A percentile compares a stretch with the other conserved stretches of the same genome.
These are phyloP conservation scores for Volvox carteri DNA, from an alignment of 163 green algal genomes.

Conservation along the genomic window DNA sequence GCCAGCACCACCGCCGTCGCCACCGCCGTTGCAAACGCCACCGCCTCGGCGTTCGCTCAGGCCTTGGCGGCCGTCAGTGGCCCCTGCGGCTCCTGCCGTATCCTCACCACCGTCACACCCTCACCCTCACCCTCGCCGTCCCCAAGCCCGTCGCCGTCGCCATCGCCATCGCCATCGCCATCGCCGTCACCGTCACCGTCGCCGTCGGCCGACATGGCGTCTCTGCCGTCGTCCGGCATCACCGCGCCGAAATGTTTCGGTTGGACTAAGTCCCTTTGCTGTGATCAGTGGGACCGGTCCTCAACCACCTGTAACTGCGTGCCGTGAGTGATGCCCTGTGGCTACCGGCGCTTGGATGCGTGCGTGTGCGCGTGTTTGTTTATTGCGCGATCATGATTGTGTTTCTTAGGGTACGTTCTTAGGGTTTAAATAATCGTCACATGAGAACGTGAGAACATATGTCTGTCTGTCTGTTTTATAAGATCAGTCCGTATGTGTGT, in stretches of 20 bases:
- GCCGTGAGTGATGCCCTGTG: not conserved
- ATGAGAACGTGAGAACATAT: not conserved
- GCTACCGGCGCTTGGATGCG: not conserved
- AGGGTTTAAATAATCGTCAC: not conserved
- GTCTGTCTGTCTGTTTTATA: not conserved
- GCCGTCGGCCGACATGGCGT: not conserved
- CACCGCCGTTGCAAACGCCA: conserved; percentile 52
- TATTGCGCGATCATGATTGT: not conserved
- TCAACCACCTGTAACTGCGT: conserved; percentile 47
- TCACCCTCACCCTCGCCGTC: not conserved
- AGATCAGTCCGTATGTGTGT: not conserved
- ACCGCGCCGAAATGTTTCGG: not conserved
- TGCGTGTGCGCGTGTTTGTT: too few species aligned
- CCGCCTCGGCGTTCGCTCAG: conserved; percentile 49
- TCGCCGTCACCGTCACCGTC: not conserved
- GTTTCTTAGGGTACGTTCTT: not conserved
- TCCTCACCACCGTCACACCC: not conserved
- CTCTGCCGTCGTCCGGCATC: not conserved
- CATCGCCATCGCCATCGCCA: not conserved
- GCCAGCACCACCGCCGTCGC: conserved; percentile 43
- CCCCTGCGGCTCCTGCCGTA: conserved; percentile 16
- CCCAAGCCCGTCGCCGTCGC: not conserved
- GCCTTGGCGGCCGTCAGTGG: conserved; percentile 46
- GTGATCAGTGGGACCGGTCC: conserved; percentile 54
- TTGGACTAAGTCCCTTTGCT: conserved; percentile 25